Base-by-base conservation (phyloP, 495 filamentous ascomycete genomes). In the Umbilicaria muhlenbergii region DNA sequence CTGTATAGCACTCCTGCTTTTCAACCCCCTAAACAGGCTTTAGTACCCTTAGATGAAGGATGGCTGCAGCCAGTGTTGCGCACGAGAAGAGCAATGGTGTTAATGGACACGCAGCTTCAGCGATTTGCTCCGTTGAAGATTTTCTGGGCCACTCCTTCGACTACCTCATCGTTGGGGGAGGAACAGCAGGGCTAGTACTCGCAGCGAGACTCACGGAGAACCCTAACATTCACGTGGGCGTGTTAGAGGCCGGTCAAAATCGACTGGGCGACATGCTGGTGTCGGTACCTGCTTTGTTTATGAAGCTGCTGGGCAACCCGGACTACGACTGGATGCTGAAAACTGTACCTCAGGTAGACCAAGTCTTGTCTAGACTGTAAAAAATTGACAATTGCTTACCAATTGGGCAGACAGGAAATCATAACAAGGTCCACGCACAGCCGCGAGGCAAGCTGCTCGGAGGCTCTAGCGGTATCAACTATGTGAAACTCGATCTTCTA, bases 381-480 rank as follows among this genome's bases (percentile, higher is more conserved):
- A 7, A 7, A 1, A 7, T 1, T 15, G n/a, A 21, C 2, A n/a
- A 19, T 10, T 28, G n/a, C 28, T 19, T 28, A 28, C 24, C 24
- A 8, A 37, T 10, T 11, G 35, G 14, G 5, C 35, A 37, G 35
- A 15, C 1, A 15, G 14, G 17, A 37, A 18, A 18, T 15, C 14
- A 37, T 1, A 18, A 15, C 17, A 18, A 37, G 35, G 35, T 37
- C 3, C 17, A 37, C 10, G 17, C 17, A 15, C 14, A 37, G 14
- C 17, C 68, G 15, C 65, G 71, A 13, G 74, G 74, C 8, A 72
- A 70, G 44, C 60, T 62, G 3, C 63, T 77, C 3, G 74, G 73
- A 34, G 74, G 71, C 8, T 68, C 64, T 12, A 68, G 61, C 3
- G 65, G 57, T 19, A 47, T 67, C 44, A 76, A 78, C 46, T 73